Conservation (phyloP, 2,329 filamentous ascomycete genomes). For the Aspergillus eucalypticola region DNA sequence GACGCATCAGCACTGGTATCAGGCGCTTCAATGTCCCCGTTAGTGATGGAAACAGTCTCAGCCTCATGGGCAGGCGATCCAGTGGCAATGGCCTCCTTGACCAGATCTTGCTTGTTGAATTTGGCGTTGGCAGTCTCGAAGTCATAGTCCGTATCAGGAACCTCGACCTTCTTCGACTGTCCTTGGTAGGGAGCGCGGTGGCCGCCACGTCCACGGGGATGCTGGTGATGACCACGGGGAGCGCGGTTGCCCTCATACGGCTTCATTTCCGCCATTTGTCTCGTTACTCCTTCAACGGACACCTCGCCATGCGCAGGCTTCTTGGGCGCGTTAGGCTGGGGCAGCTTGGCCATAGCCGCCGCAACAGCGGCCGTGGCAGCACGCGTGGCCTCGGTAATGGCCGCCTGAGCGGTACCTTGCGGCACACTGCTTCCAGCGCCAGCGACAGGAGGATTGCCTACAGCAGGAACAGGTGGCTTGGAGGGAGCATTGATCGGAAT, state of each 20-base stretch:
- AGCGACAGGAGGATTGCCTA: conserved; percentile 31
- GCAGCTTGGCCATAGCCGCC: conserved; percentile 54
- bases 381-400: conserved; percentile 50
- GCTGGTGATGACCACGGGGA: conserved; percentile 42
- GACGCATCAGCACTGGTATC: conserved; percentile 34
- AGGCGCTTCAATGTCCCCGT: conserved; percentile 41
- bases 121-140: conserved; percentile 84
- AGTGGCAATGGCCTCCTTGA: conserved; percentile 81
- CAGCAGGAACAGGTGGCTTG: conserved; percentile 34
- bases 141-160: conserved; percentile 88
- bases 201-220: conserved; percentile 50
- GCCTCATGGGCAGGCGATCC: conserved; percentile 65
- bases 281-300: conserved; percentile 46
- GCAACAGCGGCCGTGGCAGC: conserved; percentile 54
- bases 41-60: conserved; percentile 50
- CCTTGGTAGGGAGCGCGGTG: conserved; percentile 46
- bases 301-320: conserved; percentile 34
- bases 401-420: conserved; percentile 35
- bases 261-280: conserved; percentile 49
- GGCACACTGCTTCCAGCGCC: conserved; percentile 27
- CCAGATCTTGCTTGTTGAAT: conserved; percentile 83
- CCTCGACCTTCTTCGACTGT: conserved; percentile 71
- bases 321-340: conserved; percentile 40
- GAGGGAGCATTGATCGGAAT: conserved; percentile 46
- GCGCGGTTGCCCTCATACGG: conserved; percentile 42